Conservation (phyloP, 2,329 filamentous ascomycete species). For the Lithohypha guttulata region DNA sequence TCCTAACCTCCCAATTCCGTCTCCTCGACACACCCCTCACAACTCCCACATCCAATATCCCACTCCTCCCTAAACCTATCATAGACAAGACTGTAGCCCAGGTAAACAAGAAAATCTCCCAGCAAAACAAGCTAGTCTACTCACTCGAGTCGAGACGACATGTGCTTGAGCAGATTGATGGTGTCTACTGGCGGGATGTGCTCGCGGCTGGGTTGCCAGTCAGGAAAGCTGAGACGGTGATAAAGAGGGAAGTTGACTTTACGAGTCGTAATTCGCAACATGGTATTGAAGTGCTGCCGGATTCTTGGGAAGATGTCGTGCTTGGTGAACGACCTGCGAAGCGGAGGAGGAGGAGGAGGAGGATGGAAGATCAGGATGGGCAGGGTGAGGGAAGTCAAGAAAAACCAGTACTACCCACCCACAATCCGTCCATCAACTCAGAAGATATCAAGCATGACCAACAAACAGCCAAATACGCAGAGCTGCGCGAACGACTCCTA, state of each 20-base stretch:
- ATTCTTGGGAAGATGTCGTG: conserved; percentile 3
- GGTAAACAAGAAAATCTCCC: conserved; percentile 43
- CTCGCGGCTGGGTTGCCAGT: conserved; percentile 25
- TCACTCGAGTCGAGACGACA: conserved; percentile 45
- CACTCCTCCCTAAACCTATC: background rate
- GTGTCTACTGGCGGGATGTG: conserved; percentile 43
- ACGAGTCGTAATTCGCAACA: conserved; percentile 30
- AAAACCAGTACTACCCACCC: background rate
- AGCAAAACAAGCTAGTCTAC: conserved; percentile 44
- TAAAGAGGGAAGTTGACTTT: conserved; percentile 32
- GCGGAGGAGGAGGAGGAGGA: background rate
- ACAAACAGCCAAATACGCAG: conserved; percentile 27
- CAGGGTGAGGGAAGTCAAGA: conserved; percentile 6
- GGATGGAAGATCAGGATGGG: background rate
- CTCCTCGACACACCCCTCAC: conserved; percentile 3
- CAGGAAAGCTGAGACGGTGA: conserved; percentile 16
- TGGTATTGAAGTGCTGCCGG: background rate
- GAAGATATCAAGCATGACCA: background rate
- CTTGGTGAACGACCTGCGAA: conserved; percentile 1
- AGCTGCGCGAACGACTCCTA: conserved; percentile 34
- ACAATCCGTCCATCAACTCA: background rate
- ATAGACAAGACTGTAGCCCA: background rate
- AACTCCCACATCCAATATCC: background rate
- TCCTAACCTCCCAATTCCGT: conserved; percentile 7
- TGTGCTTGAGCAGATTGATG: conserved; percentile 45